Evolutionary conservation across 495 filamentous ascomycete genomes (phyloP), one percentile per base, ranked within the genome.

Genomic region (Aspergillus ostianus): DNA sequence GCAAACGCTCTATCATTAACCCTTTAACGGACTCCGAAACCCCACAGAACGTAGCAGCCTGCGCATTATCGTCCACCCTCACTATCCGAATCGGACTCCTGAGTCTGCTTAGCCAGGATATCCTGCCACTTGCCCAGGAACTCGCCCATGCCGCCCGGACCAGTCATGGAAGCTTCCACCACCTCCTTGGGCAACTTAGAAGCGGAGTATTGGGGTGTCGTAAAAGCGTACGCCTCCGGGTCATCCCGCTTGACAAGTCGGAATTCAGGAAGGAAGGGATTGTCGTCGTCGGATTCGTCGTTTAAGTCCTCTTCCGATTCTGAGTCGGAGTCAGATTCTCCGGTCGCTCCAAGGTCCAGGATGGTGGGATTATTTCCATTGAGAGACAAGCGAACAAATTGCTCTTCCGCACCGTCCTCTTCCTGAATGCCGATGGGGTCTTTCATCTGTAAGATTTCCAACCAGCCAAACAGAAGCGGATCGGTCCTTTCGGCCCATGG

Each of bases 101-200:
- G 71, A 60, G 80, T 74, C 57, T 82, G 76, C 61, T 82, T 80
- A 50, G 81, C 81, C 59, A 91, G 72, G 64, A 96, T 87, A 60
- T 89, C 84, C 76, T 88, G 89, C 94, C 94, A 98, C 67, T 88
- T 82, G 59, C 82, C 81, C 66, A 93, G 86, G 76, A 97, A 96
- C 73, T 97, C 92, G 57, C 86, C 82, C 81, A 98, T 84, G 2
- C 94, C 94, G 12, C 79, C 79, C 13, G 70, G 67, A 5, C 76
- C 77, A 1, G 84, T 84, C 53, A 87, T 68, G 50, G 90, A 89
- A 2, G 94, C 94, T 67, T 98, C 92, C 19, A 98, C 94, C 20
- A 99, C 89, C 55, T 99, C 94, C 70, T 84, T 90, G 7, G 94
- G 94, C 62, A 99, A 70, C 74, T 99, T 99, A 69, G 97, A 93